Conservation (phyloP, 78 protist species). For the Dictyostelium discoideum region DNA sequence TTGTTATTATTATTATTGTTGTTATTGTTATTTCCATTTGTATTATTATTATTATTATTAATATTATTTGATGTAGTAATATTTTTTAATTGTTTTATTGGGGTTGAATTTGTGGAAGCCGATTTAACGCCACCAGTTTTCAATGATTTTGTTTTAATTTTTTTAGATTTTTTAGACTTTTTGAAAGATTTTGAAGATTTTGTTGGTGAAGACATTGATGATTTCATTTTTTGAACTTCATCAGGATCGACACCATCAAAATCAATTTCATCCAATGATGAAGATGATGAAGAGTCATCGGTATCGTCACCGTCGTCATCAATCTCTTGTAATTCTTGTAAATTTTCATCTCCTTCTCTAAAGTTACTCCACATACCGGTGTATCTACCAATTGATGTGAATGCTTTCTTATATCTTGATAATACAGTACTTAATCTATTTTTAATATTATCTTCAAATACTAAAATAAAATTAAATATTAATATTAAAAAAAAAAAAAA, state of each 20-base stretch:
- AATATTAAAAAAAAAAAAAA: too few relatives aligned
- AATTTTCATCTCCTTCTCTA: conserved; percentile 62
- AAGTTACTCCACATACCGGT: conserved; percentile 76
- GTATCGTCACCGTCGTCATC: conserved; percentile 33
- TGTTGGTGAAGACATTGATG: neutral
- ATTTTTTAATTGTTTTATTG: neutral
- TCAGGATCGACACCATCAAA: conserved; percentile 4
- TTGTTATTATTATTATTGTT: too few relatives aligned
- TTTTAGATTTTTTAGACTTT: neutral
- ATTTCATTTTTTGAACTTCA: neutral
- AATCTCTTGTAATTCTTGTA: conserved; percentile 38
- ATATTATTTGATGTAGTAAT: neutral
- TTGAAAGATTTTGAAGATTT: neutral
- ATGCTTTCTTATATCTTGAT: conserved; percentile 61
- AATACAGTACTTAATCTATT: conserved; percentile 62
- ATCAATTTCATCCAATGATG: neutral
- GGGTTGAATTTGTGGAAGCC: neutral
- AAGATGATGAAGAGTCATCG: neutral
- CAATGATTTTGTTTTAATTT: neutral
- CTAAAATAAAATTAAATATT: neutral
- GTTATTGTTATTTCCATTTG: neutral
- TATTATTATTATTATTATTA: neutral
- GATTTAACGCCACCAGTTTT: neutral
- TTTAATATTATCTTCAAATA: conserved; percentile 48
- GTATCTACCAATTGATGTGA: conserved; percentile 77